Percentiles rank a stretch among this genome's conserved stretches.
Evolutionary conservation across 2,329 filamentous ascomycete genomes (phyloP).

Genomic region (Pseudovirgaria hyperparasitica): DNA sequence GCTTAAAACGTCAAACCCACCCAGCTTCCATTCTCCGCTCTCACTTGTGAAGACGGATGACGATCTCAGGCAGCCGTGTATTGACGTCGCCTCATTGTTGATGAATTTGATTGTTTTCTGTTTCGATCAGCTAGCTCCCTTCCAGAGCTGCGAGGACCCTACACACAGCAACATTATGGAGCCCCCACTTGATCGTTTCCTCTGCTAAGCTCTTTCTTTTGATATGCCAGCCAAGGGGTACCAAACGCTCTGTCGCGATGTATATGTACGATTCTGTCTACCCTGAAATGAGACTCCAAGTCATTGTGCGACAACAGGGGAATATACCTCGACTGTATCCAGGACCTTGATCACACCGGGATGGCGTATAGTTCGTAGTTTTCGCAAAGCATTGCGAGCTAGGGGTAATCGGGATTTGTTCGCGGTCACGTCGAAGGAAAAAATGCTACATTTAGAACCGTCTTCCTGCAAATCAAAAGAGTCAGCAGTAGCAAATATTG

Average conservation of each 20-base stretch:
- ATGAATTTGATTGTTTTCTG: conserved; percentile 90
- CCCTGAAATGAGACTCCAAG: conserved; percentile 3
- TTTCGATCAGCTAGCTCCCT: conserved; percentile 5
- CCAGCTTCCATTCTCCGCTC: conserved; percentile 95
- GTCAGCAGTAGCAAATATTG: conserved; percentile 1
- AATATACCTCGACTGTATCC: conserved; percentile 75
- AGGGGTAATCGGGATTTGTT: conserved; percentile 74
- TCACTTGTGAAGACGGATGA: conserved; percentile 87
- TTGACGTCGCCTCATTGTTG: conserved; percentile 81
- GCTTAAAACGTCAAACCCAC: conserved; percentile 85
- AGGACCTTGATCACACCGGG: conserved; percentile 89
- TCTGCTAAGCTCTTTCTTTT: conserved; percentile 76
- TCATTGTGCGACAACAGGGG: not conserved
- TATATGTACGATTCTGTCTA: conserved; percentile 92
- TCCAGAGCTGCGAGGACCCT: conserved; percentile 3
- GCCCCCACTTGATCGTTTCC: conserved; percentile 93
- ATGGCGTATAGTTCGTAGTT: conserved; percentile 83
- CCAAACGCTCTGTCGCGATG: conserved; percentile 83
- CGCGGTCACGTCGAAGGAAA: conserved; percentile 78
- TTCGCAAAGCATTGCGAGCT: conserved; percentile 87
- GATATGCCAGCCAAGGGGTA: conserved; percentile 79
- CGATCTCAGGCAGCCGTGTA: conserved; percentile 77
- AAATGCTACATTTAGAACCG: conserved; percentile 86
- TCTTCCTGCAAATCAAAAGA: conserved; percentile 54
- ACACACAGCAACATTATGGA: conserved; percentile 69